phyloP scores from a whole-genome alignment of 805 yeast genomes.

The Metschnikowia hibisci region DNA sequence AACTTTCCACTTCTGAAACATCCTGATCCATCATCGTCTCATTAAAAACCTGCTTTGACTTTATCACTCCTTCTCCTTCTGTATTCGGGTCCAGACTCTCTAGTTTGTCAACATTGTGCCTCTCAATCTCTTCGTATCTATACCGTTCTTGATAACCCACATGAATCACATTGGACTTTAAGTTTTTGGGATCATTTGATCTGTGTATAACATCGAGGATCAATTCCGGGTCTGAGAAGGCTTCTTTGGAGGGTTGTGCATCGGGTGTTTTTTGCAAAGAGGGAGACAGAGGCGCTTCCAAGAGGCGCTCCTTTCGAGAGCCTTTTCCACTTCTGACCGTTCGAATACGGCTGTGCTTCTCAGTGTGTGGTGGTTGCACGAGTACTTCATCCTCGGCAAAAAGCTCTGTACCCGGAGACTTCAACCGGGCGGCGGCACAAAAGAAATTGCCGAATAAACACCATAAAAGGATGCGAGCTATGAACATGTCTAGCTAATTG shows the following conservation, averaged over 20 bases:
- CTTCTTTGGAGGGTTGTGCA: background rate
- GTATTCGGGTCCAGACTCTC: too few species aligned
- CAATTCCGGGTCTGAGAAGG: background rate
- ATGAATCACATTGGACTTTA: constrained; percentile 1
- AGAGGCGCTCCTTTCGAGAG: constrained; percentile 1
- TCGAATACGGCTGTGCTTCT: background rate
- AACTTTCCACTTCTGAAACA: too few species aligned
- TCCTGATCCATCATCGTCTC: too few species aligned
- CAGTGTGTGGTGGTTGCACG: background rate
- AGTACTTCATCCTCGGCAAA: background rate
- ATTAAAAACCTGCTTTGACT: background rate
- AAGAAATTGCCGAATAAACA: background rate
- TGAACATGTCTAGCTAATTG: too few species aligned
- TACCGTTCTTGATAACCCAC: constrained; percentile 4
- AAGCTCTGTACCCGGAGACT: background rate
- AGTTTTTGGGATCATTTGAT: background rate
- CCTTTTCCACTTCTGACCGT: background rate
- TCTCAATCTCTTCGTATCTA: background rate
- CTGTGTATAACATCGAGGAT: background rate
- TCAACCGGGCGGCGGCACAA: background rate
- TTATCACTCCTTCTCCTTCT: too few species aligned
- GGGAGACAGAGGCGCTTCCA: background rate
- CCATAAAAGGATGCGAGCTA: background rate
- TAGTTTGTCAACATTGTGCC: background rate
- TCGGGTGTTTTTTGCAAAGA: too few species aligned